Conservation (phyloP, 2,329 filamentous ascomycete species). For the Beauveria sp. region DNA sequence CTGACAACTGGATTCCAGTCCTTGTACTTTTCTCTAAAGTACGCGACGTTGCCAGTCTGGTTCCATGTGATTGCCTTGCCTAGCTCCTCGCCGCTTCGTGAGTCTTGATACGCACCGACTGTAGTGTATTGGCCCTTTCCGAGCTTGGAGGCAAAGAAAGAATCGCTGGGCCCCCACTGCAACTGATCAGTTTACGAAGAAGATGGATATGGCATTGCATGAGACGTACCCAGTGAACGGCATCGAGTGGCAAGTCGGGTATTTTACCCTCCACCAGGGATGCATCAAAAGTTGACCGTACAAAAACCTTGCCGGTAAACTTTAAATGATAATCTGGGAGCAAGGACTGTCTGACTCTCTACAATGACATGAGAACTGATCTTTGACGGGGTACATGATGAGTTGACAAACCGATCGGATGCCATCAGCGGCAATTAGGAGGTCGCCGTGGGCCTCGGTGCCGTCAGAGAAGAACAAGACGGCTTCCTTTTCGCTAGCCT, state of each 20-base stretch:
- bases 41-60: constrained; percentile 25
- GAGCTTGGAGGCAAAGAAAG: constrained; percentile 34
- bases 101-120: constrained; percentile 32
- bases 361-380: not conserved
- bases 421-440: constrained; percentile 44
- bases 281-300: constrained; percentile 13
- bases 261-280: constrained; percentile 13
- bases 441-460: constrained; percentile 32
- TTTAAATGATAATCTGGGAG: constrained; percentile 8
- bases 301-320: constrained; percentile 13
- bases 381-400: not conserved
- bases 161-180: constrained; percentile 12
- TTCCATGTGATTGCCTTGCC: constrained; percentile 29
- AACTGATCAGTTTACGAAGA: not conserved
- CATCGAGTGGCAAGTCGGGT: constrained; percentile 12
- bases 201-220: too few relatives aligned
- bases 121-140: constrained; percentile 34
- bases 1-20: constrained; percentile 34
- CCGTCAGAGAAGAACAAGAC: constrained; percentile 35
- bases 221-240: constrained; percentile 13
- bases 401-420: constrained; percentile 37
- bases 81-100: constrained; percentile 21
- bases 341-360: constrained; percentile 11
- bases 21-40: constrained; percentile 28
- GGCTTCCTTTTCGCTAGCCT: constrained; percentile 20